phyloP scores from a whole-genome alignment of 495 filamentous ascomycete genomes.

The Annulohypoxylon moriforme region DNA sequence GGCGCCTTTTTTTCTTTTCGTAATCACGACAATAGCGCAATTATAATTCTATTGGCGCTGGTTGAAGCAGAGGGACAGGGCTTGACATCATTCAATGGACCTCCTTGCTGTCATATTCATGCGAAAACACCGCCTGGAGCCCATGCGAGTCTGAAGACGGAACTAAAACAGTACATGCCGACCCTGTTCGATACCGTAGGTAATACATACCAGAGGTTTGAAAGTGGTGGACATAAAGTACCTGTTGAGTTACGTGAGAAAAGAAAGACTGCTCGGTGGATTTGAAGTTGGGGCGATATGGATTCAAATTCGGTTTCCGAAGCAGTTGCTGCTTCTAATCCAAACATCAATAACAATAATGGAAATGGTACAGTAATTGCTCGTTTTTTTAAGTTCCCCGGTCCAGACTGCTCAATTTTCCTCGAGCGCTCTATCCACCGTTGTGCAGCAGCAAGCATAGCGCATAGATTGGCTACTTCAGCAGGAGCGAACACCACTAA shows the following conservation, averaged over 20 bases:
- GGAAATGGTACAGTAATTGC: constrained; percentile 17
- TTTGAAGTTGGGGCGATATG: constrained; percentile 32
- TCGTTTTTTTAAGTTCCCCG: constrained; percentile 7
- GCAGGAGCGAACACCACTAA: constrained; percentile 28
- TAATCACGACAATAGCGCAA: constrained; percentile 10
- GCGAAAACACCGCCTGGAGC: constrained; percentile 32
- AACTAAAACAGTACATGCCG: constrained; percentile 27
- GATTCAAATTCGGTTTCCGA: constrained; percentile 16
- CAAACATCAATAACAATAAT: constrained; percentile 19
- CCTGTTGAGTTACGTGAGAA: neutral
- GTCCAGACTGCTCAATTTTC: neutral
- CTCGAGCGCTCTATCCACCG: neutral
- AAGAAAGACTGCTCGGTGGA: neutral
- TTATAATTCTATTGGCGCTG: constrained; percentile 3
- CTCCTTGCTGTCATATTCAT: constrained; percentile 30
- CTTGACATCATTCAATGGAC: constrained; percentile 34
- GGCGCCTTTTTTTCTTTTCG: constrained; percentile 9
- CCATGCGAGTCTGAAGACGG: constrained; percentile 38
- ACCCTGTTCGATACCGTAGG: constrained; percentile 9
- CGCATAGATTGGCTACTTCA: neutral
- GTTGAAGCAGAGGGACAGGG: neutral
- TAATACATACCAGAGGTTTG: neutral
- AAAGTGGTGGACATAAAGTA: constrained; percentile 15
- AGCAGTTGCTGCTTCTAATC: constrained; percentile 29
- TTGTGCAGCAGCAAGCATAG: constrained; percentile 13